Conservation (phyloP, 345 rosid genomes). For the Arabis alpina region DNA sequence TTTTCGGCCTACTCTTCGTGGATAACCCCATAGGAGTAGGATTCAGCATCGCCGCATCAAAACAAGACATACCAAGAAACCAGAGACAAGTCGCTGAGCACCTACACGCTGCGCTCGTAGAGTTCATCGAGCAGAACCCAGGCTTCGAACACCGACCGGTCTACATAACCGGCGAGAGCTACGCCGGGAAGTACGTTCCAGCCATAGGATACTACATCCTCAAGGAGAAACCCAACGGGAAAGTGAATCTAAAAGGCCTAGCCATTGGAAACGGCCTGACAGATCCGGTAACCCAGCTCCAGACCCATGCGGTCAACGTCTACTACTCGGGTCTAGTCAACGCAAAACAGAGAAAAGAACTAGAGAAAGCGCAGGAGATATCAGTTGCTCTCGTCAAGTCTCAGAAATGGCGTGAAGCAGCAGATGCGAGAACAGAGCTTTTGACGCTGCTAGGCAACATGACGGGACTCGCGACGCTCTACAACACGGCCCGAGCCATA, state of each 20-base stretch:
- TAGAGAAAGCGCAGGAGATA: constrained; percentile 60
- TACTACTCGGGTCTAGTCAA: constrained; percentile 69
- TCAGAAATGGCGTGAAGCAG: constrained; percentile 66
- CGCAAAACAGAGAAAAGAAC: constrained; percentile 60
- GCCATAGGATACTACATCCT: constrained; percentile 75
- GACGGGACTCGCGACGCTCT: constrained; percentile 78
- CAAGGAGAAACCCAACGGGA: constrained; percentile 47
- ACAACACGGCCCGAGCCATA: constrained; percentile 50
- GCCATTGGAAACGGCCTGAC: constrained; percentile 86
- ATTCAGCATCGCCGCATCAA: constrained; percentile 69
- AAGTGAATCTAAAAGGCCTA: constrained; percentile 63
- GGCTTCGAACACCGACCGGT: constrained; percentile 58
- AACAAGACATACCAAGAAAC: constrained; percentile 62
- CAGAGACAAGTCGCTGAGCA: constrained; percentile 67
- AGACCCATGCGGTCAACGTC: constrained; percentile 59
- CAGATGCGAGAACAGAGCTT: constrained; percentile 52
- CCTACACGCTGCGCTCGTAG: constrained; percentile 58
- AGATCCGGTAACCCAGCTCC: constrained; percentile 63
- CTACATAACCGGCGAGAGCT: constrained; percentile 79
- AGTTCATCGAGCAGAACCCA: constrained; percentile 53
- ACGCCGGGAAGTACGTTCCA: constrained; percentile 83
- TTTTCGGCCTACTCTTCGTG: constrained; percentile 73
- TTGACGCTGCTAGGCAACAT: constrained; percentile 51
- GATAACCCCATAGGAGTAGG: constrained; percentile 89
- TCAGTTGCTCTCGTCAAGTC: constrained; percentile 47